Evolutionary conservation across 1,284 basidiomycete species (phyloP), one percentile per base, ranked within the genome.

Genomic region (Inonotus obliquus): DNA sequence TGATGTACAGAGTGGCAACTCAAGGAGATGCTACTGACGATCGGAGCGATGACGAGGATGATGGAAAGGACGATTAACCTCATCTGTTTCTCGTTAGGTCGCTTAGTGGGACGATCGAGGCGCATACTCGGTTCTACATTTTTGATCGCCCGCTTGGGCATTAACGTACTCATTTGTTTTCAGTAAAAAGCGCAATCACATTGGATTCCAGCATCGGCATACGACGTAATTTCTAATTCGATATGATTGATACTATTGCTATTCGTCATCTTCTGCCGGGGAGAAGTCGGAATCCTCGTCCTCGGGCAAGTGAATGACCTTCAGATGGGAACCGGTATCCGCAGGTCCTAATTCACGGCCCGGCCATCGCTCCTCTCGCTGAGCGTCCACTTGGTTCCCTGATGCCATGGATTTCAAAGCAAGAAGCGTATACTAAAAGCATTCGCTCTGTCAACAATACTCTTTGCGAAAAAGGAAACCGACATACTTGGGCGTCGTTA

Each of bases 401-500:
- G 78, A 76, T 4, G 87, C 87, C 89, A 92, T 90, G 25, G 75
- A 70, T 52, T 79, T 79, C 70, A 89, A 70, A 4, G 82, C 82
- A 55, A 81, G 71, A 55, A 90, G 72, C 0, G 90, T 91, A 66
- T 83, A 89, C 86, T 90, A 62, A 19, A 54, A 57, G 39, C 13
- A 25, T 48, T 47, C 23, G 37, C 32, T 14, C 4, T 19, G 4
- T 27, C 48, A 10, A 5, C n/a, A 17, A 9, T 19, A 48, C 6
- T 17, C 17, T 52, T 10, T 35, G 38, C 38, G 27, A 23, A 14
- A 27, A 32, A 54, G 47, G 5, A 35, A 55, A 57, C 39, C 32
- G 37, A 77, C 84, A 57, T 69, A 91, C 90, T 69, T 86, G 79
- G 0, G 91, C 91, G 71, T 94, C 91, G 69, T 94, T 94, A 0